Percentiles rank a stretch among this genome's conserved stretches.
Conservation (phyloP, 139 green algal genomes). For the Penium margaritaceum region DNA sequence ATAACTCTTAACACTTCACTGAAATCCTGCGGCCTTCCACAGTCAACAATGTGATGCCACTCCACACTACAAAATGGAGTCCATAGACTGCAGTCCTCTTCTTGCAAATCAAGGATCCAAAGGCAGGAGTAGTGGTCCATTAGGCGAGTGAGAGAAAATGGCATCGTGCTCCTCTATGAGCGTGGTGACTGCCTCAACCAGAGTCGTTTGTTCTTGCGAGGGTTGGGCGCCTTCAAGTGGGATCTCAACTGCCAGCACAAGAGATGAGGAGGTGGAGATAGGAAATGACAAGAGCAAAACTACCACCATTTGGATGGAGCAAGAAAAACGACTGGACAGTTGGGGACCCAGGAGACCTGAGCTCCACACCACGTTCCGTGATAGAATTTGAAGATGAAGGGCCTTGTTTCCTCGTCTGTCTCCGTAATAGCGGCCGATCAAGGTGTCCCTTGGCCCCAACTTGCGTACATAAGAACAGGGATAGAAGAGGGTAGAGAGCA, state of each 20-base stretch:
- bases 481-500: too few species aligned
- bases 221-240: background rate
- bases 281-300: background rate
- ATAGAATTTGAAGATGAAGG: too few species aligned
- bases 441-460: too few species aligned
- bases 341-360: background rate
- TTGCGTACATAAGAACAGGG: too few species aligned
- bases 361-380: background rate
- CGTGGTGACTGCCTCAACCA: background rate
- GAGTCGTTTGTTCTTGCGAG: constrained; percentile 1
- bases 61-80: too few species aligned
- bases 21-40: too few species aligned
- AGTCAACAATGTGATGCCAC: too few species aligned
- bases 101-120: too few species aligned
- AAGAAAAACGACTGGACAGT: background rate
- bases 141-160: background rate
- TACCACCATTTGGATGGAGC: background rate
- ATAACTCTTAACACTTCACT: too few species aligned
- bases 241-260: background rate
- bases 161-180: background rate
- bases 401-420: too few species aligned
- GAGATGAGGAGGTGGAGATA: background rate
- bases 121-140: background rate
- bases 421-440: background rate
- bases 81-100: too few species aligned